Base-by-base conservation (phyloP, 2,329 filamentous ascomycete genomes). In the Orbilia ellipsospora region DNA sequence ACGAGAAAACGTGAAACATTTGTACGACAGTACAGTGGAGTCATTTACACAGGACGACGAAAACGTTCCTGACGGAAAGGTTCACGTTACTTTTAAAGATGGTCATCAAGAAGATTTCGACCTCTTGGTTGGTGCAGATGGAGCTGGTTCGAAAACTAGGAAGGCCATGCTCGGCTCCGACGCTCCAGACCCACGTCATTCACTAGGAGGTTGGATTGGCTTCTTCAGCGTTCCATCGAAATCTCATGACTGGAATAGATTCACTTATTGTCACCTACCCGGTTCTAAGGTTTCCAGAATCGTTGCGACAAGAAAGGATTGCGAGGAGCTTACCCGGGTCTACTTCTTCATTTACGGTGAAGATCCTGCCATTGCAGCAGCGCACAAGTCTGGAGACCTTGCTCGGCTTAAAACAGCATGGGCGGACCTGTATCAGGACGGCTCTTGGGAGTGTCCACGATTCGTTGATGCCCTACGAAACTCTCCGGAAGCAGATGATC, bases 121-220 rank as follows among this genome's bases (percentile, higher is more conserved):
- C 66, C 82, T 87, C 2, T 82, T 87, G 15, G 83, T 87, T 12
- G 85, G 83, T 20, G 84, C 83, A 65, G 85, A 87, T 72, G 85
- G 85, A 1, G 80, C 84, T 10, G 84, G 82, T 1, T 87, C 85
- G 2, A 80, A 82, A 48, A 86, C 60, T 15, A 44, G 60, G 6
- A 63, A 42, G 26, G 10, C 15, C 15, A 63, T 63, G 48, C 18
- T 63, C 2, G 60, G 60, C 2, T 23, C 60, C 0, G 60, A 63
- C 10, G 44, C 26, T 36, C 60, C 60, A 16, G 45, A 52, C 26
- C 60, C 60, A 13, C 26, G 44, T 7, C 13, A 20, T 23, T n/a
- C 44, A 1, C n/a, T 36, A 6, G 60, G 60, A 63, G 60, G 60
- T 7, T 63, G 52, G 20, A 63, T 63, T 10, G 60, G 45, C 3